Evolutionary conservation across 2,329 filamentous ascomycete species (phyloP), one percentile per base, ranked within the genome.

Genomic region (Colletotrichum spinosum): DNA sequence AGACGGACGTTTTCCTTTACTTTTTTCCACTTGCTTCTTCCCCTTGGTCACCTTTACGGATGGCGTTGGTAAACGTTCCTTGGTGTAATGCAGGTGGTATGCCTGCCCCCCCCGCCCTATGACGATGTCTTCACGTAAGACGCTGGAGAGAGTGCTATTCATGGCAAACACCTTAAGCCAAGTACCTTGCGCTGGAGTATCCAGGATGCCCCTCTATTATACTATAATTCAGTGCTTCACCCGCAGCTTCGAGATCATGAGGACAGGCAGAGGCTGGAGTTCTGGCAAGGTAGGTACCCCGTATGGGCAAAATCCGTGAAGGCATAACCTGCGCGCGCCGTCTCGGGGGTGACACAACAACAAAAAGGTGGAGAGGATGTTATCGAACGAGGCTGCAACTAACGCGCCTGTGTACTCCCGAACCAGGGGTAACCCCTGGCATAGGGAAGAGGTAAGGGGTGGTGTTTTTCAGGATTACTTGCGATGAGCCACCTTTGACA

Each of bases 251-350:
- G 38, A 34, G 45, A 46, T 17, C 39, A 35, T 10, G n/a, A 11
- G 13, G 11, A 13, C 49, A 52, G 37, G 37, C 42, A 55, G 46
- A 50, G 59, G 52, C 38, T 39, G 45, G 53, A 52, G 58, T 41
- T 46, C 46, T 56, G 58, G 41, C 34, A 11, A 39, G 35, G 25
- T 4, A 25, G 25, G 25, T 2, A 25, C 25, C 25, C 25, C 25
- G 25, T 25, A 2, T 25, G 25, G 25, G 25, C 25, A 25, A 25
- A 25, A 25, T 25, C 53, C 41, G 38, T 65, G 46, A 53, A 49
- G 58, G 60, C 58, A 62, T 53, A 56, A 65, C 46, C 52, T 51
- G 62, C 46, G 39, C 15, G 42, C 52, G 51, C 46, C 52, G 49
- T 33, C 25, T 25, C 25, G 25, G 25, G 25, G 25, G 4, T 4